Conservation (phyloP, 2,329 filamentous ascomycete species). For the Alternaria sp. region DNA sequence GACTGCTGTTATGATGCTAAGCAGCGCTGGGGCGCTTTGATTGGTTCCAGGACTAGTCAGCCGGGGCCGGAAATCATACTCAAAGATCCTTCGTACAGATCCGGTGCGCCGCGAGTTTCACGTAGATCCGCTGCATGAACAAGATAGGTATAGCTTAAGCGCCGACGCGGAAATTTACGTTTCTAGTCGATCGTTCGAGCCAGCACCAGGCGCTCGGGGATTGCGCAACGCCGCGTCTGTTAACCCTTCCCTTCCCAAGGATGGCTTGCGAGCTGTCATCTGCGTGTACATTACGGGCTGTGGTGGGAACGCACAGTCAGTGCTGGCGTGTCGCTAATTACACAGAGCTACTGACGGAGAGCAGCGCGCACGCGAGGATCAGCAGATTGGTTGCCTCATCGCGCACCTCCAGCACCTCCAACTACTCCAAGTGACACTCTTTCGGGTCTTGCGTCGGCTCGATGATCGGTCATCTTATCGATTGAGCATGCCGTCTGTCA, state of each 20-base stretch:
- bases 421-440: slow-evolving; percentile 33
- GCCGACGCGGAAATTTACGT: slow-evolving; percentile 45
- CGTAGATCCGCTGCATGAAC: slow-evolving; percentile 37
- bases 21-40: slow-evolving; percentile 11
- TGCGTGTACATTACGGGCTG: slow-evolving; percentile 22
- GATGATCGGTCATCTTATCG: slow-evolving; percentile 44
- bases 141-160: slow-evolving; percentile 38
- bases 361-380: slow-evolving; percentile 26
- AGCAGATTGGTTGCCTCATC: slow-evolving; percentile 15
- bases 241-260: slow-evolving; percentile 26
- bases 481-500: slow-evolving; percentile 45
- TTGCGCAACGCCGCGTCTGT: slow-evolving; percentile 47
- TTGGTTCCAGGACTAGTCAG: slow-evolving; percentile 28
- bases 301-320: slow-evolving; percentile 24
- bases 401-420: slow-evolving; percentile 22
- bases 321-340: slow-evolving; percentile 19
- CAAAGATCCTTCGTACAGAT: slow-evolving; percentile 41
- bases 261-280: slow-evolving; percentile 21
- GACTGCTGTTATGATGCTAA: slow-evolving; percentile 11
- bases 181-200: slow-evolving; percentile 40
- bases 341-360: slow-evolving; percentile 22
- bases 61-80: slow-evolving; percentile 34
- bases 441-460: slow-evolving; percentile 29
- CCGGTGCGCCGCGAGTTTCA: slow-evolving; percentile 44
- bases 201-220: slow-evolving; percentile 48